Base-by-base conservation (phyloP, 306 rosid species). In the Pueraria montana region DNA sequence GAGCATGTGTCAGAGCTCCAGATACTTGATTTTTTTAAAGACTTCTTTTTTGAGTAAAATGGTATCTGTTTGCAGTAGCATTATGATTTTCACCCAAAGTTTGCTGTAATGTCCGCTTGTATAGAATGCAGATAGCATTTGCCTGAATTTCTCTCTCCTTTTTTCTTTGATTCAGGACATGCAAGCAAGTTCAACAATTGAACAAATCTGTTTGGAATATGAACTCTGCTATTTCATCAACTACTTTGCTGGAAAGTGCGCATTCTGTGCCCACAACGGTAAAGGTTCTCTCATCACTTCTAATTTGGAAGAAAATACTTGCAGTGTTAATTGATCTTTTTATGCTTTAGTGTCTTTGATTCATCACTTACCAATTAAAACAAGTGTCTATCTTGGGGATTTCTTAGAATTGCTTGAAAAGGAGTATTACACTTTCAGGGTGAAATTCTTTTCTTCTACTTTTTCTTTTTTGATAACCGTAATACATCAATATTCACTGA, bases 131-230 rank as follows among this genome's bases (percentile, higher is more conserved):
- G 16, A 69, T 43, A 11, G 17, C 61, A 12, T 11, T 26, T 49
- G 55, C 34, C 63, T 79, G 77, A 80, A 10, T 12, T 76, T 77
- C 65, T 81, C 32, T 64, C 32, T 52, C 76, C n/a, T 40, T 59
- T 62, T 67, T 67, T 45, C 27, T 34, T 63, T 76, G 55, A 70
- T 85, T 75, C 87, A 96, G 99, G 96, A 87, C 98, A 36, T 72
- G 86, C 78, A 93, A 91, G 87, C 97, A 96, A 87, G 94, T 87
- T 85, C 97, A 91, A 72, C 97, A 91, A 56, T 65, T 92, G 89
- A 92, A 92, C 93, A 96, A 91, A 82, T 96, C 98, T 80, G 90
- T 90, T 11, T 96, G 98, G 97, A 88, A 85, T 88, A 92, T 88
- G 89, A 65, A 92, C 83, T 91, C 99, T 78, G 86, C 91, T 82